Conservation (phyloP, 2,329 filamentous ascomycete species). For the Aureobasidium pullulans region DNA sequence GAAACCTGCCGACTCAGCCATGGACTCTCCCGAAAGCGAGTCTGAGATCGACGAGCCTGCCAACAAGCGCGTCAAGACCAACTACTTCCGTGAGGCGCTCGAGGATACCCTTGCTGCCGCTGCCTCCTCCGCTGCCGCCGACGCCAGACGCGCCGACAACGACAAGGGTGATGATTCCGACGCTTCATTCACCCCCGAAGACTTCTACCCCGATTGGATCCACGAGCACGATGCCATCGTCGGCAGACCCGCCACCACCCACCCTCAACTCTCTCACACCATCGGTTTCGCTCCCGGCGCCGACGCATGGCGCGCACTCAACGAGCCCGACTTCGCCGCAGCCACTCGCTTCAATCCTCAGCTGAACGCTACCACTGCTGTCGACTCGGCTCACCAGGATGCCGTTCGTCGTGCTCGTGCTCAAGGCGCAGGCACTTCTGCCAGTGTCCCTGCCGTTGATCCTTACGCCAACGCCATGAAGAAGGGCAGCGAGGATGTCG, state of each 20-base stretch:
- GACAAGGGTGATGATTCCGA: neutral
- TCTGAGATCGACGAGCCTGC: neutral
- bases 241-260: neutral
- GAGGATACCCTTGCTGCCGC: neutral
- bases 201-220: neutral
- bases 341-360: neutral
- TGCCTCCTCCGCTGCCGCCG: neutral
- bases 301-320: neutral
- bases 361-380: neutral
- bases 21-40: neutral
- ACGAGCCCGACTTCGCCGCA: neutral
- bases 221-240: neutral
- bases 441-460: neutral
- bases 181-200: neutral
- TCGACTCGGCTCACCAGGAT: neutral
- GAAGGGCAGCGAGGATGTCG: too few species aligned
- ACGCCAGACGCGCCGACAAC: neutral
- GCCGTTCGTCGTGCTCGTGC: neutral
- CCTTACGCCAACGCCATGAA: neutral
- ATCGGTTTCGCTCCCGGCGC: neutral
- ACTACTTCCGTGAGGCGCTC: neutral
- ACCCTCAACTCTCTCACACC: neutral
- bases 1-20: neutral
- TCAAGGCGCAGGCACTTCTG: neutral
- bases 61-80: neutral